Conservation (phyloP, 2,329 filamentous ascomycete genomes). For the Scopulariopsis brevicaulis region DNA sequence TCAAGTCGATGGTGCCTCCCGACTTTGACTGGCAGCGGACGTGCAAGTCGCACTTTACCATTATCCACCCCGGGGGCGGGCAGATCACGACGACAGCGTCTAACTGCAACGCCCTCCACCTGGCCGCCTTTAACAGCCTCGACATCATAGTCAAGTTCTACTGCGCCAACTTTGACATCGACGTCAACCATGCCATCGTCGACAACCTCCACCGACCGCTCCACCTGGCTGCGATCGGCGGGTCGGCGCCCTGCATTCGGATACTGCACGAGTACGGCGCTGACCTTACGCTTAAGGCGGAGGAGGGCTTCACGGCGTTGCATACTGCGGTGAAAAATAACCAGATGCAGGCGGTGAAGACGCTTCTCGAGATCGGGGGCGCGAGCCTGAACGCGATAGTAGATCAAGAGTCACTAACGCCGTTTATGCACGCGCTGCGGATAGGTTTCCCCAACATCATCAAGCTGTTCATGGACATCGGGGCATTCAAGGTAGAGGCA, state of each 20-base stretch:
- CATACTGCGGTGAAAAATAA: slow-evolving; percentile 1
- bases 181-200: slow-evolving; percentile 1
- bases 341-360: slow-evolving; percentile 1
- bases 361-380: not conserved
- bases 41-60: slow-evolving; percentile 7
- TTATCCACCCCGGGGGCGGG: slow-evolving; percentile 3
- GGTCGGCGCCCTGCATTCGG: slow-evolving; percentile 9
- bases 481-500: not conserved
- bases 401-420: slow-evolving; percentile 2
- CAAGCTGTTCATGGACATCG: not conserved
- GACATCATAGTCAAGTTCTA: slow-evolving; percentile 7
- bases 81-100: slow-evolving; percentile 3
- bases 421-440: slow-evolving; percentile 1
- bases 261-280: slow-evolving; percentile 15
- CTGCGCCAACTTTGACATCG: slow-evolving; percentile 2
- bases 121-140: slow-evolving; percentile 8
- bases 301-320: slow-evolving; percentile 20
- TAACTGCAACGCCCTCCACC: slow-evolving; percentile 7
- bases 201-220: slow-evolving; percentile 2
- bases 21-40: slow-evolving; percentile 7
- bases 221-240: slow-evolving; percentile 8
- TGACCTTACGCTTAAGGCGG: slow-evolving; percentile 16
- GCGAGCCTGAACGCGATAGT: not conserved
- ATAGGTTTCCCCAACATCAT: slow-evolving; percentile 2
- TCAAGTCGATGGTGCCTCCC: not conserved